Evolutionary conservation across 805 yeast genomes (phyloP).

Genomic region (Schwanniomyces sp.): DNA sequence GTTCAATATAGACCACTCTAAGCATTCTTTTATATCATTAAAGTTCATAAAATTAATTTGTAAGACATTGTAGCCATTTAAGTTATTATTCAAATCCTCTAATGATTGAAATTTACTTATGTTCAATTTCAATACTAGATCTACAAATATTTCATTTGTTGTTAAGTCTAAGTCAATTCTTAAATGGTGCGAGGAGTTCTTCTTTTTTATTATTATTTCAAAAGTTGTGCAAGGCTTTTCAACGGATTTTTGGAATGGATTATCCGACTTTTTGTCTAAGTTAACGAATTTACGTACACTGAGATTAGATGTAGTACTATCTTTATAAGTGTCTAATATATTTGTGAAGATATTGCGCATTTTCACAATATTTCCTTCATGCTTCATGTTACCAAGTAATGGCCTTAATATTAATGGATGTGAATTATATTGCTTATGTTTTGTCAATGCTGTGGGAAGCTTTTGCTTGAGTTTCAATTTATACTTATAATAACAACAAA

Average conservation of each 20-base stretch:
- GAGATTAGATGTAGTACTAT: slow-evolving; percentile 5
- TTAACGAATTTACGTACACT: slow-evolving; percentile 25
- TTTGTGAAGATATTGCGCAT: slow-evolving; percentile 28
- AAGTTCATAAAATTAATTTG: slow-evolving; percentile 51
- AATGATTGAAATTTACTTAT: slow-evolving; percentile 28
- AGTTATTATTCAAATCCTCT: slow-evolving; percentile 25
- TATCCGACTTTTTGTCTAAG: slow-evolving; percentile 10
- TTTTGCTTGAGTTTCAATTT: slow-evolving; percentile 42
- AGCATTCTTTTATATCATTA: slow-evolving; percentile 53
- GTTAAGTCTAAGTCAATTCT: slow-evolving; percentile 31
- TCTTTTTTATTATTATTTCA: slow-evolving; percentile 20
- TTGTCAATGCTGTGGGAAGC: slow-evolving; percentile 48
- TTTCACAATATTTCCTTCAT: slow-evolving; percentile 41
- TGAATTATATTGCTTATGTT: slow-evolving; percentile 43
- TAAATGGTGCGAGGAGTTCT: slow-evolving; percentile 15
- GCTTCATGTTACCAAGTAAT: slow-evolving; percentile 57
- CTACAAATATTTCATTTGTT: slow-evolving; percentile 42
- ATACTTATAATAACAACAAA: slow-evolving; percentile 57
- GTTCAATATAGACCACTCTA: slow-evolving; percentile 51
- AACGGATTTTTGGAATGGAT: slow-evolving; percentile 40
- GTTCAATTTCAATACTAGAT: slow-evolving; percentile 34
- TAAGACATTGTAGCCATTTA: slow-evolving; percentile 38
- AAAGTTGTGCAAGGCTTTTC: slow-evolving; percentile 37
- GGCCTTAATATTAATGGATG: slow-evolving; percentile 55
- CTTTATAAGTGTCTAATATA: slow-evolving; percentile 13